These are phyloP conservation scores for Meyerozyma sp. DNA, from an alignment of 1,139 yeast species.

Conservation along the genomic window DNA sequence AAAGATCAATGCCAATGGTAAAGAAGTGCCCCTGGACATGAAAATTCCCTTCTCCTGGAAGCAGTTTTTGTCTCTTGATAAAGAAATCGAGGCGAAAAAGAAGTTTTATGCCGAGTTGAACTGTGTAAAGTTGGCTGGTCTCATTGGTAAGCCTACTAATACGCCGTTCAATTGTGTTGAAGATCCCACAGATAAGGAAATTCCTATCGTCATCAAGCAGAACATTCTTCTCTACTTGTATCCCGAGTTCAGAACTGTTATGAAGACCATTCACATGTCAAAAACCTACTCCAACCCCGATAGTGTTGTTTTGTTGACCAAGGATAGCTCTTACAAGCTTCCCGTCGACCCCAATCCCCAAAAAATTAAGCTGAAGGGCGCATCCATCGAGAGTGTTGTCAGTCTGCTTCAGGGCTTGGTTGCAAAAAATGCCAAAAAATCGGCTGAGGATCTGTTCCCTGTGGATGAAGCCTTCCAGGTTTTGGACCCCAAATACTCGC, in stretches of 20 bases:
- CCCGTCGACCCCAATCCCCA: constrained; percentile 1
- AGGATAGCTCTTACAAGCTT: not conserved
- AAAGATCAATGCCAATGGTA: not conserved
- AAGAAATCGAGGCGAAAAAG: not conserved
- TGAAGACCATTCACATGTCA: constrained; percentile 1
- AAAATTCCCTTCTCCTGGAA: constrained; percentile 2
- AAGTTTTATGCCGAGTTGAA: not conserved
- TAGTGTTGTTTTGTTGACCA: not conserved
- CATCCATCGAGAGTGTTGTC: not conserved
- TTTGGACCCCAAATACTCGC: not conserved
- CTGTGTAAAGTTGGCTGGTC: not conserved
- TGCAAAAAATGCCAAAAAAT: not conserved
- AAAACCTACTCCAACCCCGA: constrained; percentile 1
- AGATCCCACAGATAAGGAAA: not conserved
- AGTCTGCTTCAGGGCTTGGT: not conserved
- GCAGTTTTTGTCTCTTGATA: constrained; percentile 1
- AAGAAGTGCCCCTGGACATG: not conserved
- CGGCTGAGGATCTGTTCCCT: not conserved
- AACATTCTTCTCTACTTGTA: constrained; percentile 2
- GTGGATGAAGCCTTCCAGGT: not conserved
- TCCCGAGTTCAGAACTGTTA: constrained; percentile 1
- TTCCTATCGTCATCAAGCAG: not conserved
- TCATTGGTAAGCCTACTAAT: not conserved
- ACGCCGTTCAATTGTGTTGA: not conserved
- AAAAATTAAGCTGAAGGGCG: not conserved